Percentiles rank a stretch among this genome's conserved stretches.
These are phyloP conservation scores for Delphinella strobiligena DNA, from an alignment of 2,329 filamentous ascomycete species.

Conservation along the genomic window DNA sequence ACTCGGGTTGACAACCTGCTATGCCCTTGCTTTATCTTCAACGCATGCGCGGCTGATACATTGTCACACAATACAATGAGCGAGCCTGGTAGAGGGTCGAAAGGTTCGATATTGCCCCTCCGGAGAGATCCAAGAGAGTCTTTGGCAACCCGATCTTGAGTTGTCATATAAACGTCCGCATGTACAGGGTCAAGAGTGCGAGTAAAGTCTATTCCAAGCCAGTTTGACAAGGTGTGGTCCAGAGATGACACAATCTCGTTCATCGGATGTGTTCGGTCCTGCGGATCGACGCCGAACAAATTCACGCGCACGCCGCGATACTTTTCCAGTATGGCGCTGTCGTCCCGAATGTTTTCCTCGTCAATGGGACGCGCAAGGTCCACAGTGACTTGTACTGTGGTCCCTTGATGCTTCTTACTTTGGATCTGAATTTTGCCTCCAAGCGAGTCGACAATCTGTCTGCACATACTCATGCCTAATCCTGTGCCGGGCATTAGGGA, in stretches of 20 bases:
- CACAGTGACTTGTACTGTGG: constrained; percentile 35
- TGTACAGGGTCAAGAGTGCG: constrained; percentile 1
- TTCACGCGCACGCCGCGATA: constrained; percentile 4
- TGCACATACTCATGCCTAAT: constrained; percentile 53
- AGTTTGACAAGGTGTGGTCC: background rate
- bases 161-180: constrained; percentile 1
- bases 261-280: background rate
- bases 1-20: background rate
- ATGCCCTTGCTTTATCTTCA: constrained; percentile 1
- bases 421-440: constrained; percentile 30
- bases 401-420: constrained; percentile 42
- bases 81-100: no score
- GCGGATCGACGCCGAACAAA: background rate
- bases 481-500: constrained; percentile 49
- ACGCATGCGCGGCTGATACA: constrained; percentile 4
- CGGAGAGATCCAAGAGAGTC: background rate
- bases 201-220: background rate
- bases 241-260: background rate
- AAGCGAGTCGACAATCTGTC: constrained; percentile 20
- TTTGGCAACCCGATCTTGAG: background rate
- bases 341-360: no score
- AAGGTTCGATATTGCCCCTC: no score
- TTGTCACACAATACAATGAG: constrained; percentile 4
- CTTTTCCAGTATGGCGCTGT: no score
- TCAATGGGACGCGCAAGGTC: background rate